Base-by-base conservation (phyloP, 2,329 filamentous ascomycete genomes). In the Ophiostoma sp. region DNA sequence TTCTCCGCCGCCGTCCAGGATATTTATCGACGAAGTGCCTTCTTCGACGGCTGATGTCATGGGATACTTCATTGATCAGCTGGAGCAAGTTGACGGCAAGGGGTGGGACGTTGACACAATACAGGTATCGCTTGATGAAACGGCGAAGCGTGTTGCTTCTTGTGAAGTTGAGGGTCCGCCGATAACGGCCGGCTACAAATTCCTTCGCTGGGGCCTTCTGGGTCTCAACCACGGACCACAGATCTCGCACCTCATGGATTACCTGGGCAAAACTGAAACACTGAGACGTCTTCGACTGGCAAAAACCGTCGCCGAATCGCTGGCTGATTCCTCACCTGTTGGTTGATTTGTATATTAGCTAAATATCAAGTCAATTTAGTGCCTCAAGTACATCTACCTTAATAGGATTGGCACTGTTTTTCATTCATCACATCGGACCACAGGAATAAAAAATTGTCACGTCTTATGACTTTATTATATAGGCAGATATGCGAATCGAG, bases 141-240 rank as follows among this genome's bases (percentile, higher is more conserved):
- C 70, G 11, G 69, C 72, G 1, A 72, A 76, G 71, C 15, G 19
- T 8, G 63, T 75, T 2, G 33, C 25, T 7, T 61, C 50, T 50
- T 52, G 52, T 9, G 59, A 73, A 0, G 39, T 48, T 15, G 68
- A 64, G 7, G 50, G 66, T n/a, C 2, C 55, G 6, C 59, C 73
- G 15, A 50, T 57, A 4, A 66, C 73, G 6, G 74, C 68, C 0
- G 77, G 78, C 15, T 81, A 77, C 73, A 78, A 76, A 28, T 75
- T 78, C 19, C 64, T 81, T 25, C 77, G 81, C 1, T 80, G 80
- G 79, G 80, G 77, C 7, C 74, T 82, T n/a, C 39, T 80, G 1
- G 79, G 75, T 5, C 72, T 76, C 17, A 74, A 75, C 28, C 61
- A 77, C 19, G 80, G 80, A 0, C 75, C 78, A 12, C 75, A 78